These are phyloP conservation scores for Nicotiana benthamiana DNA, from an alignment of 257 asterid species.

Conservation along the genomic window DNA sequence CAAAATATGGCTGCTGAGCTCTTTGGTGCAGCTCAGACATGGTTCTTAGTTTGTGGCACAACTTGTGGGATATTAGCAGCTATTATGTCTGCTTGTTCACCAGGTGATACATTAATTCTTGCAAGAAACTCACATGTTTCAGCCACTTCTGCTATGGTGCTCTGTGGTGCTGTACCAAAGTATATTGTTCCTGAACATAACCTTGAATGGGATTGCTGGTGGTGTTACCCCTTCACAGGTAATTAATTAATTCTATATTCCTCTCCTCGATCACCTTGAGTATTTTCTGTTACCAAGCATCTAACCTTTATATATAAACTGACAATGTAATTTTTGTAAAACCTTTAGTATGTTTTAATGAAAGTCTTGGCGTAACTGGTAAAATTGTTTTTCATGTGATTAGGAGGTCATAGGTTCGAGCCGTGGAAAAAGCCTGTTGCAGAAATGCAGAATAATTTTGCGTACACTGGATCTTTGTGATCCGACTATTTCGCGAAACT, in stretches of 20 bases:
- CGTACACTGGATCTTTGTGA: too few relatives aligned
- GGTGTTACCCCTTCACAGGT: slow-evolving; percentile 72
- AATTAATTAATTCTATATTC: neutral
- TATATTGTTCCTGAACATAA: slow-evolving; percentile 53
- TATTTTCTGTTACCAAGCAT: too few relatives aligned
- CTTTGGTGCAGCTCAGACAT: slow-evolving; percentile 81
- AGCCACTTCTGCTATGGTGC: slow-evolving; percentile 63
- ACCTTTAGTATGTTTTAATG: too few relatives aligned
- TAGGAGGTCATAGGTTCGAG: too few relatives aligned
- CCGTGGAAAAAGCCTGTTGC: too few relatives aligned
- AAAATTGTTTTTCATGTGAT: too few relatives aligned
- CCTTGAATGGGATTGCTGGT: slow-evolving; percentile 63
- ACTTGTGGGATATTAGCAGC: slow-evolving; percentile 83
- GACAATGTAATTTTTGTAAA: too few relatives aligned
- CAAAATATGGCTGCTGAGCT: slow-evolving; percentile 60
- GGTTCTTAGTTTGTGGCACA: slow-evolving; percentile 85
- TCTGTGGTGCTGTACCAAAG: slow-evolving; percentile 65
- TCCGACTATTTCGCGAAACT: too few relatives aligned
- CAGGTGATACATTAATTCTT: slow-evolving; percentile 57
- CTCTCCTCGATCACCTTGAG: too few relatives aligned
- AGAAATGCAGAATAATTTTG: too few relatives aligned
- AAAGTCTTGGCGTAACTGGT: too few relatives aligned
- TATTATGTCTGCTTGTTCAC: slow-evolving; percentile 63
- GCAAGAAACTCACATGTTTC: slow-evolving; percentile 76
- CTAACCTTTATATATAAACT: too few relatives aligned